phyloP scores from a whole-genome alignment of 331 rosid species.

The Saraca asoca region DNA sequence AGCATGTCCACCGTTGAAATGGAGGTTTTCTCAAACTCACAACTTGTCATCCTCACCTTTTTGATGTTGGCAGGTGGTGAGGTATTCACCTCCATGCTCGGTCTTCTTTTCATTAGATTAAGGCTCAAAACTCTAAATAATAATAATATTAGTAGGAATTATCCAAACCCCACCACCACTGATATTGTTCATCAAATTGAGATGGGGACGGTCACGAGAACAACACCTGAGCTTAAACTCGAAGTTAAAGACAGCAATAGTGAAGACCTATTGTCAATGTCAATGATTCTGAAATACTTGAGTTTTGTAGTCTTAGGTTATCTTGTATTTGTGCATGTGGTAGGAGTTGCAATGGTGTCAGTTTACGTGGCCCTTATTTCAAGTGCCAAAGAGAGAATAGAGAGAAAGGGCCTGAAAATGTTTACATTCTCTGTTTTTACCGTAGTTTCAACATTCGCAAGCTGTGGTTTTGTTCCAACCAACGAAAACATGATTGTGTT shows the following conservation, averaged over 20 bases:
- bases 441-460: slow-evolving; percentile 60
- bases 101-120: slow-evolving; percentile 36
- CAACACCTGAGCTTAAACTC: no score
- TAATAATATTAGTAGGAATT: no score
- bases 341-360: slow-evolving; percentile 36
- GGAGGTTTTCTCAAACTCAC: slow-evolving; percentile 64
- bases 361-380: slow-evolving; percentile 40
- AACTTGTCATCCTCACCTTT: slow-evolving; percentile 53
- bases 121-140: slow-evolving; percentile 32
- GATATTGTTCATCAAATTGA: no score
- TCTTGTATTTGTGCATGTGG: slow-evolving; percentile 34
- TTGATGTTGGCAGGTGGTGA: slow-evolving; percentile 76
- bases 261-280: no score
- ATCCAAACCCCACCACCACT: no score
- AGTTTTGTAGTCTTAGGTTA: slow-evolving; percentile 48
- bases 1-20: slow-evolving; percentile 74
- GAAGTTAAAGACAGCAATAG: no score
- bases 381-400: slow-evolving; percentile 43
- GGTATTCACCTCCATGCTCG: slow-evolving; percentile 57
- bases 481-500: slow-evolving; percentile 77
- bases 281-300: slow-evolving; percentile 15
- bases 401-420: slow-evolving; percentile 44
- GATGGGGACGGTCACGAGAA: slow-evolving; percentile 7
- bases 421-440: slow-evolving; percentile 55
- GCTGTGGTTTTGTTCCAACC: slow-evolving; percentile 70